phyloP scores from a whole-genome alignment of 139 green algal species.

The Deuterostichococcus epilithicus region DNA sequence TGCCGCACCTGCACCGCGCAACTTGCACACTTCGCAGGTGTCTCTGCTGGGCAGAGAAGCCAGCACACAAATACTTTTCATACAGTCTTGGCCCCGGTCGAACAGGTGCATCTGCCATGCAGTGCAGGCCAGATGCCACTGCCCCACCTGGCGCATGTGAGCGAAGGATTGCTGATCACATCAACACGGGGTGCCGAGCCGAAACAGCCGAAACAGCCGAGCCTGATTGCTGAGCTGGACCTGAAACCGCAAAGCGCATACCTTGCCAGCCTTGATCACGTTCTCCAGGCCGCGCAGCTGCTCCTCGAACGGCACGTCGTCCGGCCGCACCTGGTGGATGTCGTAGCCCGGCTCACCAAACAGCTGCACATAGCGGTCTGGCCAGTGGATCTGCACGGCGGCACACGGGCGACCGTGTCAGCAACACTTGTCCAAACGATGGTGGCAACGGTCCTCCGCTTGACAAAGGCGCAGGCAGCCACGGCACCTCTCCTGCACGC shows the following conservation, averaged over 20 bases:
- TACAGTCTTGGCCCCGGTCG: too few species aligned
- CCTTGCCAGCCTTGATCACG: slow-evolving; percentile 85
- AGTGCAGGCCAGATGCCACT: too few species aligned
- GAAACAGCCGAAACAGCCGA: too few species aligned
- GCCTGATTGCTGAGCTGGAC: neutral
- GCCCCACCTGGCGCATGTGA: too few species aligned
- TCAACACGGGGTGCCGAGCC: too few species aligned
- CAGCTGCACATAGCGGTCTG: slow-evolving; percentile 71
- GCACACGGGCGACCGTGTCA: neutral
- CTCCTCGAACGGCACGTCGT: slow-evolving; percentile 80
- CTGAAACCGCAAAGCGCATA: slow-evolving; percentile 26
- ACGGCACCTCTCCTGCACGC: too few species aligned
- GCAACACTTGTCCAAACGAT: too few species aligned
- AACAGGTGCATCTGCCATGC: too few species aligned
- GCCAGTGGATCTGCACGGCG: slow-evolving; percentile 52
- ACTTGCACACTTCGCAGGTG: too few species aligned
- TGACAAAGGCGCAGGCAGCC: slow-evolving; percentile 24
- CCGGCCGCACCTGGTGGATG: slow-evolving; percentile 44
- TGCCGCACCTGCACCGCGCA: slow-evolving; percentile 72
- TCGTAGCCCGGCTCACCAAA: slow-evolving; percentile 80
- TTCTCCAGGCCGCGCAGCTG: slow-evolving; percentile 74
- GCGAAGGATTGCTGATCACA: too few species aligned
- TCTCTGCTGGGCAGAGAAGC: too few species aligned
- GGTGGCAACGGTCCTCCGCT: slow-evolving; percentile 7
- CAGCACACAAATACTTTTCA: too few species aligned